Evolutionary conservation across 352 stramenopile genomes (phyloP), one percentile per base, ranked within the genome.

Genomic region (Globisporangium spiculum): DNA sequence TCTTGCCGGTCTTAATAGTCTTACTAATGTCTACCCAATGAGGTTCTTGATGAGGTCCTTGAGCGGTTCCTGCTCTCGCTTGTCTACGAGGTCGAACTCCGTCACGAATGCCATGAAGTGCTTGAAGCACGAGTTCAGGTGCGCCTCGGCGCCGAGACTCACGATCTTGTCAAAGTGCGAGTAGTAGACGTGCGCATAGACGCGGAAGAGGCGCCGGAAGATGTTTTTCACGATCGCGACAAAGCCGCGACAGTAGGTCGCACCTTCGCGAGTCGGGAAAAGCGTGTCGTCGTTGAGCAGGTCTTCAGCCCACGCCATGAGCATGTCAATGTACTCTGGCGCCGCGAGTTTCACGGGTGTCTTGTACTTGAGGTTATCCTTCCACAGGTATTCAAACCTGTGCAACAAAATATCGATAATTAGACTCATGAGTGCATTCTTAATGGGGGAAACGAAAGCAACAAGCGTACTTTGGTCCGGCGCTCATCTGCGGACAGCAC

Each of bases 81-180:
- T 92, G 63, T 96, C 91, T 20, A 98, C 87, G 34, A 98, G 78
- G 16, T 97, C 90, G 74, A 98, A 98, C 72, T 98, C 91, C 18
- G 83, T 96, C 70, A 96, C 96, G 77, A 99, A 99, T 53, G 97
- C 94, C 82, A 99, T 98, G 67, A 99, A 99, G 77, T 99, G 96
- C 74, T 99, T 99, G 80, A 99, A 99, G 72, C 93, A 98, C 63
- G 97, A 98, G 80, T 99, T 99, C 60, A 99, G 83, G 75, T 99
- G 94, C 36, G 96, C 94, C 66, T 98, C 95, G 62, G 97, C 97
- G 26, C 94, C 92, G 38, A 98, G 84, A 56, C 86, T 89, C 63
- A 98, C 91, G 70, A 99, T 89, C 60, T 97, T 98, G 66, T 97
- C 88, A 65, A 98, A 98, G 76, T 98, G 97, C 67, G 89, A 97